Evolutionary conservation across 805 yeast species (phyloP).

Genomic region (Yueomyces sinensis): DNA sequence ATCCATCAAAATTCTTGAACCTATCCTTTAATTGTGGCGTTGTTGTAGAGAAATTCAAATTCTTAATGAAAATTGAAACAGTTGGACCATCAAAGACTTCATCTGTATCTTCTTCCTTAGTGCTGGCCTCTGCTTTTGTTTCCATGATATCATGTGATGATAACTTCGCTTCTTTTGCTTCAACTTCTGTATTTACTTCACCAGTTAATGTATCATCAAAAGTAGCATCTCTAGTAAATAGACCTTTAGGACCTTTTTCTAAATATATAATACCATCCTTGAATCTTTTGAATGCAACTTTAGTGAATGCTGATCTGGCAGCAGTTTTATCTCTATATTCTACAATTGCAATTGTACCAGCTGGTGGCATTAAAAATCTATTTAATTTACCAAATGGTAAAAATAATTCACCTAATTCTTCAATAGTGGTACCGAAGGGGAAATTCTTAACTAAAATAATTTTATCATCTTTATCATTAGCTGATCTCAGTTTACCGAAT

Average conservation of each 20-base stretch:
- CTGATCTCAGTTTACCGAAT: constrained; percentile 35
- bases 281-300: constrained; percentile 75
- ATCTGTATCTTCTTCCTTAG: constrained; percentile 28
- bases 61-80: constrained; percentile 81
- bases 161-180: constrained; percentile 23
- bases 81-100: constrained; percentile 54
- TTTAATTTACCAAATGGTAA: constrained; percentile 66
- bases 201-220: constrained; percentile 23
- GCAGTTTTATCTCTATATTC: constrained; percentile 73
- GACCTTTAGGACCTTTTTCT: constrained; percentile 85
- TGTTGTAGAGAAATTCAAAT: constrained; percentile 76
- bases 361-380: constrained; percentile 84
- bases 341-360: constrained; percentile 90
- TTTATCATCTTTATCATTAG: constrained; percentile 57
- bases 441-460: constrained; percentile 80
- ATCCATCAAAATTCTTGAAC: constrained; percentile 67
- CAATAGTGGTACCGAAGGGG: constrained; percentile 72
- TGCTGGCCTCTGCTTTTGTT: constrained; percentile 28
- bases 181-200: constrained; percentile 16
- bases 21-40: constrained; percentile 38
- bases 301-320: constrained; percentile 82
- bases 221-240: constrained; percentile 51
- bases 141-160: constrained; percentile 24
- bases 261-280: constrained; percentile 78
- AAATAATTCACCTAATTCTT: constrained; percentile 74